Base-by-base conservation (phyloP, 495 filamentous ascomycete species). In the Pseudotulostoma volvatum region DNA sequence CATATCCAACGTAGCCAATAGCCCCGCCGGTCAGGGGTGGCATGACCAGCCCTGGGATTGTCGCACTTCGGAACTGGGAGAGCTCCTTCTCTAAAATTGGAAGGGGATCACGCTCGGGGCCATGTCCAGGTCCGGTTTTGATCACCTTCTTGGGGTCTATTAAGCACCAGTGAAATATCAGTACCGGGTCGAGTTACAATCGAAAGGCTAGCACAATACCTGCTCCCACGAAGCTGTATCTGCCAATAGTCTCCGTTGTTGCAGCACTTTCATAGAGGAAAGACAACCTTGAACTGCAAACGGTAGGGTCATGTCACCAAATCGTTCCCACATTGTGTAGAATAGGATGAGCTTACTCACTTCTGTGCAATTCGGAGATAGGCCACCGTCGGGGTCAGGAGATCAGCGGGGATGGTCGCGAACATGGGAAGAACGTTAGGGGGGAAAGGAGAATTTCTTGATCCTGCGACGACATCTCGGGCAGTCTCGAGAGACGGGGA, bases 241-340 rank as follows among this genome's bases (percentile, higher is more conserved):
- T 67, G 25, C 86, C 88, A 45, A 96, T 83, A 1, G 76, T 86
- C 60, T 94, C 88, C 17, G 77, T 76, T 9, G 84, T 92, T 16
- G 84, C 83, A 4, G 86, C 90, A 52, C 84, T 93, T 60, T 97
- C 90, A 54, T 93, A 92, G 25, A 96, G 71, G 54, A 96, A 95
- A 23, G 64, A 68, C 43, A 66, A 48, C 35, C 58, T 59, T 37
- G 64, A 68, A 18, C 64, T 67, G 41, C 41, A 5, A 2, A 25
- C 9, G n/a, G 11, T 23, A 13, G 30, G n/a, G 14, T 15, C 19
- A 8, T 9, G 35, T 56, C 33, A 55, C 47, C 42, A 16, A 40
- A 25, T 31, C 30, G 31, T 37, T n/a, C 18, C n/a, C n/a, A n/a
- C n/a, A n/a, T n/a, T n/a, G n/a, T n/a, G n/a, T n/a, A n/a, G n/a